These are phyloP conservation scores for Metschnikowia cerradonensis DNA, from an alignment of 805 yeast genomes.

Conservation along the genomic window DNA sequence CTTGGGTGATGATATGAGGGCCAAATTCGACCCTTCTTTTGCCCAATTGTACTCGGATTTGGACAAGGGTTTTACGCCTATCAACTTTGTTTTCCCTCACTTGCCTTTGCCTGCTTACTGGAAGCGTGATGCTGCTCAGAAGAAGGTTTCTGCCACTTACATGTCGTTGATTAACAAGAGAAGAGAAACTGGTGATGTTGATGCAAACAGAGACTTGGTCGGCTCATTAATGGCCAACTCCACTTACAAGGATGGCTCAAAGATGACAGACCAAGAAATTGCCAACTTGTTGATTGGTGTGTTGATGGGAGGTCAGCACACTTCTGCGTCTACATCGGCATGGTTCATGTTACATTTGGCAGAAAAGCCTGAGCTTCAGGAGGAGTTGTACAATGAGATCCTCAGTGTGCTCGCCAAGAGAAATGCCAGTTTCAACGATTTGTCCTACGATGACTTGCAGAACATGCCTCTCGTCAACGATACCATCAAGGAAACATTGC, in stretches of 20 bases:
- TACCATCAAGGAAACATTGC: constrained; percentile 85
- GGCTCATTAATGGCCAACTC: constrained; percentile 81
- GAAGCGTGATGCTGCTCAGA: constrained; percentile 85
- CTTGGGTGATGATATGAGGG: constrained; percentile 88
- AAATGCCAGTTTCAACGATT: constrained; percentile 44
- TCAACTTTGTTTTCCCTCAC: constrained; percentile 93
- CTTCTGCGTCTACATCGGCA: constrained; percentile 92
- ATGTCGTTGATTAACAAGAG: constrained; percentile 72
- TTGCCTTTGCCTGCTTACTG: constrained; percentile 84
- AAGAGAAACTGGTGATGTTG: constrained; percentile 69
- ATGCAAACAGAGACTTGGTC: constrained; percentile 78
- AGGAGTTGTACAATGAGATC: constrained; percentile 75
- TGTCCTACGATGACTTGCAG: constrained; percentile 79
- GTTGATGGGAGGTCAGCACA: constrained; percentile 98
- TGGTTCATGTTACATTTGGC: constrained; percentile 93
- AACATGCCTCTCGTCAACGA: constrained; percentile 79
- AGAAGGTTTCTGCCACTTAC: constrained; percentile 74
- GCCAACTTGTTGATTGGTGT: constrained; percentile 92
- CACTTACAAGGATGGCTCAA: constrained; percentile 87
- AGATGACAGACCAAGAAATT: constrained; percentile 93
- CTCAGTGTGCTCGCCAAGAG: constrained; percentile 47
- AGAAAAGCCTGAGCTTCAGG: constrained; percentile 80
- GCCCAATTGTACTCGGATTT: constrained; percentile 85
- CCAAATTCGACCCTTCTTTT: constrained; percentile 72
- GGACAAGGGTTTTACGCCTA: constrained; percentile 94